These are phyloP conservation scores for Marasmius fiardii DNA, from an alignment of 1,284 basidiomycete genomes.

Conservation along the genomic window DNA sequence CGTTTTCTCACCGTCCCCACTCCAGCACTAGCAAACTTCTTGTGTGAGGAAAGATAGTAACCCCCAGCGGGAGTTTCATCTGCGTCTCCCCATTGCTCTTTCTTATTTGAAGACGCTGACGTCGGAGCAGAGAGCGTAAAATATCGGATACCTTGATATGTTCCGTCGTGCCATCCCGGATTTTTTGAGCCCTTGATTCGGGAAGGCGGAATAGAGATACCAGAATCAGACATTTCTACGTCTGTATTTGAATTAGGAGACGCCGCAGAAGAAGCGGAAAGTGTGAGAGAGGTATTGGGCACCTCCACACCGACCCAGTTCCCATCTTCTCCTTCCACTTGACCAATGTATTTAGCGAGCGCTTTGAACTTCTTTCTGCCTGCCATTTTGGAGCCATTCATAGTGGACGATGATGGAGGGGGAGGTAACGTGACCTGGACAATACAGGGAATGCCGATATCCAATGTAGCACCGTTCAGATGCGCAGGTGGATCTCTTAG, in stretches of 20 bases:
- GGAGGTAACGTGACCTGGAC: constrained; percentile 60
- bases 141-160: constrained; percentile 75
- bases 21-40: background rate
- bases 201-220: background rate
- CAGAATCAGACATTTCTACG: constrained; percentile 4
- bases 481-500: constrained; percentile 22
- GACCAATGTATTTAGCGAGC: constrained; percentile 84
- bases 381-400: background rate
- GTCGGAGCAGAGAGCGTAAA: constrained; percentile 55
- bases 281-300: constrained; percentile 30
- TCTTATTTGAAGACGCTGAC: constrained; percentile 25
- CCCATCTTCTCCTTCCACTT: constrained; percentile 73
- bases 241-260: constrained; percentile 11
- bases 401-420: background rate
- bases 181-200: background rate
- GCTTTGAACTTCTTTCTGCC: constrained; percentile 77
- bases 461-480: constrained; percentile 65
- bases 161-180: constrained; percentile 72
- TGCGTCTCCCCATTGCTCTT: background rate
- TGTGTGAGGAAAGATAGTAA: background rate
- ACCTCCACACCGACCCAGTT: constrained; percentile 94
- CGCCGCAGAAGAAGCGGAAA: background rate
- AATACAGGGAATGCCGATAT: constrained; percentile 90
- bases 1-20: background rate
- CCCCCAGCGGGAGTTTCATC: background rate